Base-by-base conservation (phyloP, 768 basidiomycete species). In the Lactarius hatsudake region DNA sequence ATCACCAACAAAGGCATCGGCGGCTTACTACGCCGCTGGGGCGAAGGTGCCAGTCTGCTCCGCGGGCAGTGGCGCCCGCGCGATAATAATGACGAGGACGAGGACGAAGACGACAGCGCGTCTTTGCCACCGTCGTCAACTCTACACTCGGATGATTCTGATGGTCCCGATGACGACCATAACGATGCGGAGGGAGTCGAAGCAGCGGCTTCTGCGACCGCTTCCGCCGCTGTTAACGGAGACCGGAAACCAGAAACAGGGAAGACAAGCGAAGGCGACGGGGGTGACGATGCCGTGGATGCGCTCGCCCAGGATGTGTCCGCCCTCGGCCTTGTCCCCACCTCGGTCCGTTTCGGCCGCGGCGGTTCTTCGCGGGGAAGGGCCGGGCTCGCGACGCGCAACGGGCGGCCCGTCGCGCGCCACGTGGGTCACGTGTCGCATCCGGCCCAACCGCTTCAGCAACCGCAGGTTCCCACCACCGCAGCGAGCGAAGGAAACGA, bases 1-100 rank as follows among this genome's bases (percentile, higher is more conserved):
- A 89, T 96, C 23, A 94, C 92, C 18, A 95, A 95, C 77, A 94
- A 91, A 74, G 94, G 94, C 26, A 86, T 94, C 15, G 93, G 92
- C 15, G 91, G 89, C 4, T 78, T 94, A 20, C 75, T 94, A 63
- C 84, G 86, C 74, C 84, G 80, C 72, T 94, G 91, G 90, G 93
- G 93, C 12, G 90, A 91, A 66, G 93, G 92, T 7, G 93, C 85
- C 5, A 93, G 90, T 71, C 81, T 94, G 78, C 80, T 94, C 62
- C 82, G 93, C 45, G 84, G 84, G 13, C 79, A 84, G 64, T 94
- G 92, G 92, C 90, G 85, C 59, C 72, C 79, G 5, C 78, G 85
- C 38, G 79, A 79, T 30, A 63, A 58, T 1, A 68, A 69, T 18
- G 67, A 64, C 62, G 68, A 66, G 40, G 69, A 73, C 5, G 74